A percentile compares a stretch with the other conserved stretches of the same genome.
Evolutionary conservation across 2,329 filamentous ascomycete genomes (phyloP).

Genomic region (Botryosphaeria dothidea): DNA sequence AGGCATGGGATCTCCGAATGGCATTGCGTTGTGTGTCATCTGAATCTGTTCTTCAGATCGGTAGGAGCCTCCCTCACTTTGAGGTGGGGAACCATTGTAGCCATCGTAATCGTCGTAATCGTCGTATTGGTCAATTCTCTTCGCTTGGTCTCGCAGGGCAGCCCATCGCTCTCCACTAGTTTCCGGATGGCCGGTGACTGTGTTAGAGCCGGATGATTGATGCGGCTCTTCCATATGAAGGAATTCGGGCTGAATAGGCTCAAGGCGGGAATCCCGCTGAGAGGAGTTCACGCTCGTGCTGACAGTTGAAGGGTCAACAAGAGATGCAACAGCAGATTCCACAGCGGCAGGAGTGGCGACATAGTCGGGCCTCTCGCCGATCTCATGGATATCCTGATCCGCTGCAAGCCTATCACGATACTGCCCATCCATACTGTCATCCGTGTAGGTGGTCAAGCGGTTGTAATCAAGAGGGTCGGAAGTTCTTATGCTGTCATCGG

Average conservation of each 20-base stretch:
- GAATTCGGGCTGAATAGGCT: neutral
- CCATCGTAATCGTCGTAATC: no score
- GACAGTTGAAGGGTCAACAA: conserved; percentile 80
- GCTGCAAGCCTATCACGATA: conserved; percentile 60
- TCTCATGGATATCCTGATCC: conserved; percentile 67
- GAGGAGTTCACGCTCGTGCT: conserved; percentile 46
- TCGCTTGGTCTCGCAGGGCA: conserved; percentile 41
- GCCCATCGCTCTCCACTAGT: conserved; percentile 37
- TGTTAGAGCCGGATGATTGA: conserved; percentile 25
- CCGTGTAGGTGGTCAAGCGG: conserved; percentile 52
- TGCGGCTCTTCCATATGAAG: conserved; percentile 22
- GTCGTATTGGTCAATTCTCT: conserved; percentile 34
- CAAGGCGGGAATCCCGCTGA: conserved; percentile 16
- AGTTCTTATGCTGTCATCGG: conserved; percentile 52
- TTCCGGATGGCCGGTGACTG: conserved; percentile 26
- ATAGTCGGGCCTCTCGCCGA: conserved; percentile 73
- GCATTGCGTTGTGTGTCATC: conserved; percentile 70
- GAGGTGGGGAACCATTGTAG: conserved; percentile 56
- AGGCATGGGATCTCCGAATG: conserved; percentile 69
- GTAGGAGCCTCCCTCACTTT: conserved; percentile 54
- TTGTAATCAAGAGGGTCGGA: conserved; percentile 50
- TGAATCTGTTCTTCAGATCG: conserved; percentile 46
- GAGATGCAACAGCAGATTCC: conserved; percentile 87
- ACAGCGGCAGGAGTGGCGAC: conserved; percentile 72
- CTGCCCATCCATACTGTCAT: conserved; percentile 56